Evolutionary conservation across 2,329 filamentous ascomycete species (phyloP).

Genomic region (Rhynchosporium agropyri): DNA sequence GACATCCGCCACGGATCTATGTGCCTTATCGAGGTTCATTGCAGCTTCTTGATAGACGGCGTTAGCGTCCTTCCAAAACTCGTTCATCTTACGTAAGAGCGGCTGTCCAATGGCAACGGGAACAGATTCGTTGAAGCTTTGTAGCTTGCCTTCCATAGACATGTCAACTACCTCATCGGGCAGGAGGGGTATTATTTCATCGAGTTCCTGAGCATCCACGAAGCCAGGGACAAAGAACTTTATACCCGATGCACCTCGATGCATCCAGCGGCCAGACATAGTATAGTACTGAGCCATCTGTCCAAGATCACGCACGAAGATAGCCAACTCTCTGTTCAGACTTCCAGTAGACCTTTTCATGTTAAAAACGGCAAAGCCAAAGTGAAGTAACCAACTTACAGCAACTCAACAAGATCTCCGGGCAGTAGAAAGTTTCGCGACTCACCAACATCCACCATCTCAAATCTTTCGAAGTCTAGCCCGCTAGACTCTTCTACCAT

Average conservation of each 20-base stretch:
- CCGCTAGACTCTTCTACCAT: conserved; percentile 41
- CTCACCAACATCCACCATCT: conserved; percentile 50
- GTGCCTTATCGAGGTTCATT: conserved; percentile 51
- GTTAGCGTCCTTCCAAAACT: conserved; percentile 49
- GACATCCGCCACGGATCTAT: conserved; percentile 49
- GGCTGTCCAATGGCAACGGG: conserved; percentile 50
- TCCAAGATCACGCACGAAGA: conserved; percentile 50
- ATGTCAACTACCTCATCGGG: conserved; percentile 45
- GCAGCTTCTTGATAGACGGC: conserved; percentile 51
- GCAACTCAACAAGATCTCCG: conserved; percentile 43
- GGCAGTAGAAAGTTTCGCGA: conserved; percentile 39
- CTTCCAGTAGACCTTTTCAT: conserved; percentile 26
- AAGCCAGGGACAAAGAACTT: conserved; percentile 51
- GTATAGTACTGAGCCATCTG: conserved; percentile 51
- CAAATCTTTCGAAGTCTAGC: conserved; percentile 45
- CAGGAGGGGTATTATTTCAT: conserved; percentile 49
- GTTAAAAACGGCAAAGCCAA: conserved; percentile 21
- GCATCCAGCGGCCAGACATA: conserved; percentile 52
- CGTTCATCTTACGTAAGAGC: conserved; percentile 47
- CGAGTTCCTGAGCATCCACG: conserved; percentile 47
- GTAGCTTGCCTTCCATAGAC: conserved; percentile 43
- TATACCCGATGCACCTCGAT: conserved; percentile 42
- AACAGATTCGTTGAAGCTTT: conserved; percentile 45
- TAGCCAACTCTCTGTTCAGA: conserved; percentile 45
- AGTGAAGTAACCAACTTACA: conserved; percentile 29